Conservation (phyloP, 2,329 filamentous ascomycete genomes). For the Leptographium flavum region DNA sequence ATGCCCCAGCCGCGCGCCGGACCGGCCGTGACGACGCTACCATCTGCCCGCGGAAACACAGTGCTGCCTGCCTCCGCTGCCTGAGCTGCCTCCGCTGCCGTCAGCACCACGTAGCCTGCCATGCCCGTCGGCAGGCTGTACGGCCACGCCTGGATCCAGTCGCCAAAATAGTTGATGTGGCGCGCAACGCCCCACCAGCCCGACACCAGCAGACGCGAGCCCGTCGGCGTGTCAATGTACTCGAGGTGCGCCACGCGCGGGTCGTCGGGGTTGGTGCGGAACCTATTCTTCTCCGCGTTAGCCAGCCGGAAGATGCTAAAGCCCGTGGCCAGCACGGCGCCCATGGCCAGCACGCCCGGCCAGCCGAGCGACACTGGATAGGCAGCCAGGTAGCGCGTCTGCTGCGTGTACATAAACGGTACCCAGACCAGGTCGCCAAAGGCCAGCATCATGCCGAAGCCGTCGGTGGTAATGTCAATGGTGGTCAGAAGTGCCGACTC, state of each 20-base stretch:
- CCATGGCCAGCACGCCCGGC: constrained; percentile 47
- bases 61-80: constrained; percentile 28
- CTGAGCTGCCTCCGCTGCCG: constrained; percentile 33
- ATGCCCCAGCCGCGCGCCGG: constrained; percentile 71
- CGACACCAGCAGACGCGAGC: constrained; percentile 65
- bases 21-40: constrained; percentile 53
- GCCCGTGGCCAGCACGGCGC: constrained; percentile 54
- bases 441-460: constrained; percentile 87
- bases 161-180: constrained; percentile 92
- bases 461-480: constrained; percentile 86
- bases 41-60: constrained; percentile 38
- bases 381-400: constrained; percentile 70
- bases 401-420: constrained; percentile 75
- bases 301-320: constrained; percentile 87
- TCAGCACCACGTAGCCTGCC: constrained; percentile 63
- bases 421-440: constrained; percentile 92
- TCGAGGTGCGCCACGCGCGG: constrained; percentile 65
- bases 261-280: constrained; percentile 76
- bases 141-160: constrained; percentile 89
- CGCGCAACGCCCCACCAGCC: constrained; percentile 90
- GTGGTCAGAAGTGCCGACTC: constrained; percentile 82
- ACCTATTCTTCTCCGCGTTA: constrained; percentile 90
- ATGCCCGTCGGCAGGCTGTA: constrained; percentile 78
- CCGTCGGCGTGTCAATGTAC: constrained; percentile 72
- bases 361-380: constrained; percentile 70